A percentile compares a stretch with the other conserved stretches of the same genome.
These are phyloP conservation scores for Aristolochia contorta DNA, from an alignment of 164 flowering plant species.

Conservation along the genomic window DNA sequence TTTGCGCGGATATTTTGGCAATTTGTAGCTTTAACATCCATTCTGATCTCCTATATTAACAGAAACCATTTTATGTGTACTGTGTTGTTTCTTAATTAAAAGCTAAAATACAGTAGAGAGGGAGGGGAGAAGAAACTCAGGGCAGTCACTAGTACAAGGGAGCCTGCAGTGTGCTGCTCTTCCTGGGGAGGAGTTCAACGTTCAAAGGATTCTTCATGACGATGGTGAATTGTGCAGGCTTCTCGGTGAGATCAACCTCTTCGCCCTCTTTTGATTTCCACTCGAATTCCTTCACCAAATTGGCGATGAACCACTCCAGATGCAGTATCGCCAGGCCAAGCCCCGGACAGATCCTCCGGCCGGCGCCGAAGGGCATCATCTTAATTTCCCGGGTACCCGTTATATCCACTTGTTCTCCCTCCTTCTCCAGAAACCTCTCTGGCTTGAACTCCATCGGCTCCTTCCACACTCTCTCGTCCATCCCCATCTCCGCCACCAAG, in stretches of 20 bases:
- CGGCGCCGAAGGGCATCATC: constrained; percentile 46
- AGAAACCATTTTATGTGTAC: too few species aligned
- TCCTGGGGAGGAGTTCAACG: background rate
- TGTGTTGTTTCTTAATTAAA: too few species aligned
- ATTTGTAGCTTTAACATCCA: too few species aligned
- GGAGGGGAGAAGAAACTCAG: too few species aligned
- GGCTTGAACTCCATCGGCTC: constrained; percentile 36
- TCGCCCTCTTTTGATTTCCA: constrained; percentile 26
- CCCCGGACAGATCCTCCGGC: constrained; percentile 25
- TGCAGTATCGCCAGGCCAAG: constrained; percentile 16
- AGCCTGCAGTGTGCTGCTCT: too few species aligned
- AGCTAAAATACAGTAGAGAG: too few species aligned
- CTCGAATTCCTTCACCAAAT: constrained; percentile 26
- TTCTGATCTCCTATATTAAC: too few species aligned
- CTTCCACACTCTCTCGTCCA: constrained; percentile 15
- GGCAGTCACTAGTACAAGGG: too few species aligned
- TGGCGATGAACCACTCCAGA: constrained; percentile 24
- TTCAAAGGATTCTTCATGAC: constrained; percentile 37
- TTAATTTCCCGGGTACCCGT: constrained; percentile 33
- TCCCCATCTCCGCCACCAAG: constrained; percentile 21
- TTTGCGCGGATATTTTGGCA: too few species aligned
- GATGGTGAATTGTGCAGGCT: constrained; percentile 22
- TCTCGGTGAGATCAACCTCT: constrained; percentile 34
- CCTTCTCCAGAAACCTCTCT: constrained; percentile 28
- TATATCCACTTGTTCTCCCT: constrained; percentile 12